phyloP scores from a whole-genome alignment of 495 filamentous ascomycete species.

The Cryomyces minteri region DNA sequence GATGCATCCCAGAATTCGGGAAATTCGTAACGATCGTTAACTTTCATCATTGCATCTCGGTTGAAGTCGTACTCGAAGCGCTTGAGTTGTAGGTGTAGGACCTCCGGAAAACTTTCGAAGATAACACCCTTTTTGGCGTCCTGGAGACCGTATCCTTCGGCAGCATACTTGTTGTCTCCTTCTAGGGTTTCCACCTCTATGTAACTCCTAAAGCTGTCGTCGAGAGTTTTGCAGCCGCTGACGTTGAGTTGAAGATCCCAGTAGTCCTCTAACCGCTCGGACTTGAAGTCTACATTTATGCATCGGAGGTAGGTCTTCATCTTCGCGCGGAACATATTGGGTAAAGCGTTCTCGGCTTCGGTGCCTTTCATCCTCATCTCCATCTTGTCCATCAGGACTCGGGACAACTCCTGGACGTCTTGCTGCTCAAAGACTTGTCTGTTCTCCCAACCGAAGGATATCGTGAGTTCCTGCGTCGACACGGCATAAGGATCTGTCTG shows the following conservation, averaged over 20 bases:
- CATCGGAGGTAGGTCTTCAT: conserved; percentile 97
- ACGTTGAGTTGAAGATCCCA: conserved; percentile 99
- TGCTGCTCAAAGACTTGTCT: conserved; percentile 98
- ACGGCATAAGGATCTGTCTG: conserved; percentile 71
- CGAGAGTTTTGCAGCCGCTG: conserved; percentile 74
- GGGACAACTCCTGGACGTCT: conserved; percentile 91
- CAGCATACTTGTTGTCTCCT: conserved; percentile 96
- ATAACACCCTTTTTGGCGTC: conserved; percentile 97
- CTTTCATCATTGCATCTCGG: conserved; percentile 94
- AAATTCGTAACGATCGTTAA: conserved; percentile 96
- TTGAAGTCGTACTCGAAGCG: conserved; percentile 96
- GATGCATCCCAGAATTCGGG: conserved; percentile 81
- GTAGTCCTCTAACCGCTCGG: conserved; percentile 86
- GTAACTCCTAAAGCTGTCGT: conserved; percentile 92
- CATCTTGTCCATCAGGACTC: conserved; percentile 91
- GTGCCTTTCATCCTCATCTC: conserved; percentile 98
- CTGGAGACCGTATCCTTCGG: conserved; percentile 76
- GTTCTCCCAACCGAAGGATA: conserved; percentile 95
- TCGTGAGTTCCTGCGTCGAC: conserved; percentile 78
- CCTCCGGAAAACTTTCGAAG: conserved; percentile 88
- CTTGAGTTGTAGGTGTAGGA: conserved; percentile 90
- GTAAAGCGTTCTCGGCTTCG: conserved; percentile 75
- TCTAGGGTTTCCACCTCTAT: conserved; percentile 91
- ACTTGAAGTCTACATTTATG: conserved; percentile 95
- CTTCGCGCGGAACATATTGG: conserved; percentile 85